Percentiles rank a stretch among this genome's conserved stretches.
phyloP scores from a whole-genome alignment of 2,329 filamentous ascomycete genomes.

The Nigrospora sphaerica region DNA sequence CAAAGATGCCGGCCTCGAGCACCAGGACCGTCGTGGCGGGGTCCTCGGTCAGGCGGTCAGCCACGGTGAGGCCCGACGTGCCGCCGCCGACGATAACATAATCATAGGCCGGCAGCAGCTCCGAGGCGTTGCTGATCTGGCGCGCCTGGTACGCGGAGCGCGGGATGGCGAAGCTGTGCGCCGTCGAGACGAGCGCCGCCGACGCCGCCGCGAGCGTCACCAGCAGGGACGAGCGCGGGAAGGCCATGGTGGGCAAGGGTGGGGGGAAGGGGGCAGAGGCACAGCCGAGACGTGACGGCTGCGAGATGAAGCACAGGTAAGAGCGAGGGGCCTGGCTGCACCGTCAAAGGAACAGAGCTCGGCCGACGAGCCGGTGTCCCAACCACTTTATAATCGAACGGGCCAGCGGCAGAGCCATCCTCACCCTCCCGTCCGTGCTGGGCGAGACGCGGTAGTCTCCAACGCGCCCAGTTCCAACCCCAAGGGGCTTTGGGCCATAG shows the following conservation, averaged over 20 bases:
- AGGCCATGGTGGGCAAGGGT: background rate
- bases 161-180: background rate
- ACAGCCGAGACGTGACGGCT: background rate
- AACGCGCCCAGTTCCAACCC: background rate
- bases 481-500: background rate
- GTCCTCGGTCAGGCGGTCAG: constrained; percentile 18
- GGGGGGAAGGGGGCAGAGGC: background rate
- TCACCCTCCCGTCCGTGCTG: background rate
- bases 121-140: background rate
- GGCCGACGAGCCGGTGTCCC: too few relatives aligned
- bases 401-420: background rate
- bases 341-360: background rate
- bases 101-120: constrained; percentile 13
- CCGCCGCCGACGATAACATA: constrained; percentile 20
- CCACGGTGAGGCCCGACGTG: constrained; percentile 18
- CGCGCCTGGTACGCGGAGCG: background rate
- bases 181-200: background rate
- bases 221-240: background rate
- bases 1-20: constrained; percentile 15
- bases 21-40: constrained; percentile 18
- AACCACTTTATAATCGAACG: background rate
- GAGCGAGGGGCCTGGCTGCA: background rate
- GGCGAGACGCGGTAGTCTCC: background rate
- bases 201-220: background rate
- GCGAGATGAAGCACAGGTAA: background rate